Base-by-base conservation (phyloP, 2,329 filamentous ascomycete genomes). In the Fusarium paranaense region DNA sequence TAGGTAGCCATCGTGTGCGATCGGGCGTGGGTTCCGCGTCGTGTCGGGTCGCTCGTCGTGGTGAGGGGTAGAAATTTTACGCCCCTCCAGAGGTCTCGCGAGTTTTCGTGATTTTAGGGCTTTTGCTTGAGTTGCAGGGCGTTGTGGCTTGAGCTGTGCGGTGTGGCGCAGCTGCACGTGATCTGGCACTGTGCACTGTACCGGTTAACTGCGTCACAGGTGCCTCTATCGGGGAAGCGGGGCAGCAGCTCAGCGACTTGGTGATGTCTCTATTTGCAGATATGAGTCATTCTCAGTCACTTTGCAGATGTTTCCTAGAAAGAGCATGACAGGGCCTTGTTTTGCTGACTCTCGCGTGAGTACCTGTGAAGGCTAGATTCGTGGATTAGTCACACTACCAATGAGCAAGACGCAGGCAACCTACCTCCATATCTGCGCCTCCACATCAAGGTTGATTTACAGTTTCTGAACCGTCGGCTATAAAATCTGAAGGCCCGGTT, bases 1-100 rank as follows among this genome's bases (percentile, higher is more conserved):
- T 89, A 90, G 77, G 85, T 86, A 83, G 88, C 90, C 90, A 92
- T 92, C 68, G 75, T 83, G 75, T 72, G 66, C 70, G 73, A 71
- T 74, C 73, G 70, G 72, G 76, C 74, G 79, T 80, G 70, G 77
- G 76, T 86, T 78, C 75, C 47, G 47, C 47, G 47, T 71, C 72
- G 70, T 72, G 73, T 71, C 67, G 74, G 73, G 62, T 71, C 62
- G 66, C 67, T 76, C 71, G 76, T 80, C 71, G 72, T 74, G 78
- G 77, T 81, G 80, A 81, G 76, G 72, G 74, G 76, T 75, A 76
- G 78, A 79, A 82, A 80, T 82, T 84, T 82, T 83, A 78, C 81
- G 75, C 78, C 80, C 79, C 77, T 40, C 64, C 63, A 74, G 38
- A 71, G 62, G 74, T 72, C 75, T 78, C 69, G 74, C 76, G 76